Base-by-base conservation (phyloP, 1,284 basidiomycete species). In the Austroboletus rostrupii region DNA sequence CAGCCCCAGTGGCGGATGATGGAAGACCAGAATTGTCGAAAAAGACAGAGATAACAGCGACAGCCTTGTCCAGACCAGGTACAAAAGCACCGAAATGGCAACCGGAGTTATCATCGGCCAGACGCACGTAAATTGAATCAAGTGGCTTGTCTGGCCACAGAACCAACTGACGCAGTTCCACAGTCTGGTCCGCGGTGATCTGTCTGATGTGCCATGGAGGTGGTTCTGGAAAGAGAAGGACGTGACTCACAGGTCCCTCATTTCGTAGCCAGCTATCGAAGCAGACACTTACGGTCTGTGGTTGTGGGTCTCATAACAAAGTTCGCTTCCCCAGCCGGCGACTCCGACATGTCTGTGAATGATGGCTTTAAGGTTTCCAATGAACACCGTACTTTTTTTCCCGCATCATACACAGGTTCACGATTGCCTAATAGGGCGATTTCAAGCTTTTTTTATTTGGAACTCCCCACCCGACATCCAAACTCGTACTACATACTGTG, bases 21-120 rank as follows among this genome's bases (percentile, higher is more conserved):
- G 37, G 37, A 23, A 39, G 14, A 23, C 74, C 53, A 33, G 70
- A 53, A 50, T 80, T 76, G 28, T 12, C 12, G 43, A 69, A 58
- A 65, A 83, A 82, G 19, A 83, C 60, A 17, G 80, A 84, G 50
- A 83, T 76, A 43, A 81, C 76, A 33, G 77, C 75, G 40, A 78
- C 64, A 17, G 78, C 72, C 7, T 60, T 47, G 45, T 57, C 48
- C 43, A 33, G 47, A 61, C 49, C 52, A 39, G 54, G 52, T 3
- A 78, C 42, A 60, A 85, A 80, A 1, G 77, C 77, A 43, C 80
- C 81, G 55, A 76, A 74, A 67, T 83, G 81, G 51, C 68, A 53
- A 3, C 77, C 79, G 7, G 56, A 48, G 33, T 69, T 64, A 55
- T 83, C 80, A 54, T 81, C 79, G 7, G 77, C 71, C 3, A 82